These are phyloP conservation scores for Sarcodon aspratus DNA, from an alignment of 768 basidiomycete species.

Conservation along the genomic window DNA sequence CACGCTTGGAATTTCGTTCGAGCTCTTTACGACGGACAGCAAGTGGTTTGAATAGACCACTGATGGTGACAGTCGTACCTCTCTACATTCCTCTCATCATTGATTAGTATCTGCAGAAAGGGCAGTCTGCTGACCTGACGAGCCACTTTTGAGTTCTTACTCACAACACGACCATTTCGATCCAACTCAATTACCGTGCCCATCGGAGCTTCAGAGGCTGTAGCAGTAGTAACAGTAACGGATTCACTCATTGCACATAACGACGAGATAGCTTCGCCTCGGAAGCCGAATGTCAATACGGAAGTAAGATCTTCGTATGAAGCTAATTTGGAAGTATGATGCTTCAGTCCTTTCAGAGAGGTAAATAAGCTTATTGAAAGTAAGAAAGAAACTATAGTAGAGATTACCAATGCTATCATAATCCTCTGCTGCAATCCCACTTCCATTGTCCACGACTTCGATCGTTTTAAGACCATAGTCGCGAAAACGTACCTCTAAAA, in stretches of 20 bases:
- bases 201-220: conserved; percentile 58
- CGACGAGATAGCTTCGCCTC: conserved; percentile 92
- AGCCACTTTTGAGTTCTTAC: conserved; percentile 49
- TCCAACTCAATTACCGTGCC: conserved; percentile 74
- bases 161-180: conserved; percentile 45
- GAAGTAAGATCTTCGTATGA: conserved; percentile 62
- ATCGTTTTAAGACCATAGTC: conserved; percentile 74
- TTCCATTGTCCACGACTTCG: conserved; percentile 90
- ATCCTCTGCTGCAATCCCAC: conserved; percentile 70
- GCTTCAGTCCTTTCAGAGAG: conserved; percentile 57
- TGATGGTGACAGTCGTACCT: conserved; percentile 74
- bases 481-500: conserved; percentile 78
- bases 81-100: conserved; percentile 32
- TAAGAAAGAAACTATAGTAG: not conserved
- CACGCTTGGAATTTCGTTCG: conserved; percentile 78
- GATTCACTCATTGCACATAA: conserved; percentile 74
- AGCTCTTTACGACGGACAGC: conserved; percentile 92
- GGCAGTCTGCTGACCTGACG: conserved; percentile 44
- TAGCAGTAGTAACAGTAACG: conserved; percentile 66
- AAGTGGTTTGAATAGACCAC: conserved; percentile 65
- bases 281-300: conserved; percentile 83
- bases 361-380: not conserved
- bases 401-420: conserved; percentile 66
- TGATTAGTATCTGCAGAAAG: not conserved
- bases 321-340: conserved; percentile 86